phyloP scores from a whole-genome alignment of 768 basidiomycete species.

The Auriculariales sp. region DNA sequence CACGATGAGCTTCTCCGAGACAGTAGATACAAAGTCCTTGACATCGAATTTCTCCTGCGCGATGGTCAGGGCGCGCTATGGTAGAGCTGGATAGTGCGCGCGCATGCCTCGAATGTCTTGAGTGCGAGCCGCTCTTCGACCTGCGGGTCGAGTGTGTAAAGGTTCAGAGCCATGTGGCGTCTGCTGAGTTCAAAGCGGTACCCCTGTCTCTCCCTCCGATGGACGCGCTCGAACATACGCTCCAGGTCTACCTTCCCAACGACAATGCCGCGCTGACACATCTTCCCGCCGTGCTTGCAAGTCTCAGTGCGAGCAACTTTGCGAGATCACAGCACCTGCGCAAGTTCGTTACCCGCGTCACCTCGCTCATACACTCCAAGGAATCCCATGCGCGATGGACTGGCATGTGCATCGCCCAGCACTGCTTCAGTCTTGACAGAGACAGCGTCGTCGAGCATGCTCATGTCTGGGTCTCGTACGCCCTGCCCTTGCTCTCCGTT shows the following conservation, averaged over 20 bases:
- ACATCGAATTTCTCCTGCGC: constrained; percentile 78
- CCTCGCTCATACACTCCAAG: constrained; percentile 63
- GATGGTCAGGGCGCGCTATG: neutral
- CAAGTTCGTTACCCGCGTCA: constrained; percentile 66
- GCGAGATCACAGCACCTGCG: constrained; percentile 47
- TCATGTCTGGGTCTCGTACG: constrained; percentile 54
- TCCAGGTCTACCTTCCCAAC: constrained; percentile 60
- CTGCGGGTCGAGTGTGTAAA: constrained; percentile 39
- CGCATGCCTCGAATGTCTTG: constrained; percentile 24
- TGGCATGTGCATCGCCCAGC: constrained; percentile 59
- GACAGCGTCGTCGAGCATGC: constrained; percentile 52
- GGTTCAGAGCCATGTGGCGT: constrained; percentile 20
- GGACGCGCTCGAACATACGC: constrained; percentile 29
- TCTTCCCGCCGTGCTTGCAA: constrained; percentile 41
- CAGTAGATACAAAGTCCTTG: constrained; percentile 72
- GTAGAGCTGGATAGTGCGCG: neutral
- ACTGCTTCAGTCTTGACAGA: constrained; percentile 44
- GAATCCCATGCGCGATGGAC: constrained; percentile 69
- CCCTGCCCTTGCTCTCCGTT: constrained; percentile 56
- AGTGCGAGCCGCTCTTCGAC: constrained; percentile 26
- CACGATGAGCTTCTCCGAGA: constrained; percentile 78
- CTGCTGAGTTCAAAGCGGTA: neutral
- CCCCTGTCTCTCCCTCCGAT: constrained; percentile 4
- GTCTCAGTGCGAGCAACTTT: constrained; percentile 39
- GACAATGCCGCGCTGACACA: constrained; percentile 46